A percentile compares a stretch with the other conserved stretches of the same genome.
phyloP scores from a whole-genome alignment of 1,284 basidiomycete species.

The Heterobasidion occidentale region DNA sequence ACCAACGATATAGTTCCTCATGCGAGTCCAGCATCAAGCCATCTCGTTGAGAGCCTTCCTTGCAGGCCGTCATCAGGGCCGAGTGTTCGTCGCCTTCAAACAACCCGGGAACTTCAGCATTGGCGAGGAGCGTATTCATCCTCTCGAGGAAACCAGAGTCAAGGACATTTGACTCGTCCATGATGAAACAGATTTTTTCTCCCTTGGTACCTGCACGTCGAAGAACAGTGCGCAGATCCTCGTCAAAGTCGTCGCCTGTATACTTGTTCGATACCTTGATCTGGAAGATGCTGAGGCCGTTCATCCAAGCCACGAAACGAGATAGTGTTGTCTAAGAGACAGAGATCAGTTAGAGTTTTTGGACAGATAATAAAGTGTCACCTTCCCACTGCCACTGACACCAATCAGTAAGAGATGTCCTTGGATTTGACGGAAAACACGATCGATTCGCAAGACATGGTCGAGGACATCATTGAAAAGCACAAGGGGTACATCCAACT shows the following conservation, averaged over 20 bases:
- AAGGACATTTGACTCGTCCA: conserved; percentile 99
- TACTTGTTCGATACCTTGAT: conserved; percentile 99
- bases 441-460: conserved; percentile 94
- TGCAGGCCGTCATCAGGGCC: conserved; percentile 96
- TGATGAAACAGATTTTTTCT: conserved; percentile 99
- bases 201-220: conserved; percentile 95
- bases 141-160: conserved; percentile 98
- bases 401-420: conserved; percentile 96
- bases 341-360: conserved; percentile 9
- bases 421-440: conserved; percentile 98
- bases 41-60: conserved; percentile 96
- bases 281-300: conserved; percentile 96
- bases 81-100: conserved; percentile 98
- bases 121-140: conserved; percentile 98
- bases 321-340: conserved; percentile 84
- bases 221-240: conserved; percentile 90
- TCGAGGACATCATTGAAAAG: conserved; percentile 98
- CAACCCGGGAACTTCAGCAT: conserved; percentile 98
- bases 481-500: conserved; percentile 96
- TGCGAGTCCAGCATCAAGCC: conserved; percentile 97
- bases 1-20: conserved; percentile 96
- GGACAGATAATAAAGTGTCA: conserved; percentile 24
- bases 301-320: conserved; percentile 99
- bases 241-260: conserved; percentile 96
- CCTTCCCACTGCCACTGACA: conserved; percentile 97